phyloP scores from a whole-genome alignment of 163 green algal genomes.

The Picocystis sp. region DNA sequence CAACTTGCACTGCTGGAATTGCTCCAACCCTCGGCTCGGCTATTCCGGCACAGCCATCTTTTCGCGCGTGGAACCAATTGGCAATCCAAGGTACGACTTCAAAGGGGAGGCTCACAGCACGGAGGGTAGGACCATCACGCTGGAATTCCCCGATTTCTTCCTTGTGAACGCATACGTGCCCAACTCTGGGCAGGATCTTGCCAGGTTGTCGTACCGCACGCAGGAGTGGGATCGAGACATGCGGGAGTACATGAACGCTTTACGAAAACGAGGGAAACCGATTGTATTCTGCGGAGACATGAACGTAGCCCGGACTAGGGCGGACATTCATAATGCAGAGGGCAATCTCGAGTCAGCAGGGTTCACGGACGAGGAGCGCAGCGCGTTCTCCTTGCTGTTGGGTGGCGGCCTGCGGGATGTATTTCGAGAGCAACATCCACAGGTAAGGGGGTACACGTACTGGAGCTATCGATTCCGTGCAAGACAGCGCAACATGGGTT shows the following conservation, averaged over 20 bases:
- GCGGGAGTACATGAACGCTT: conserved; percentile 11
- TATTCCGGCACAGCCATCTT: conserved; percentile 18
- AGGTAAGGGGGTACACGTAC: conserved; percentile 33
- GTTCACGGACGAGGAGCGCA: too few relatives aligned
- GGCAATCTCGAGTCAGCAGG: too few relatives aligned
- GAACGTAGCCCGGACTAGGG: conserved; percentile 34
- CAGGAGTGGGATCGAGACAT: conserved; percentile 18
- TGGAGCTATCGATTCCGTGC: conserved; percentile 26
- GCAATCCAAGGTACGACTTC: conserved; percentile 11
- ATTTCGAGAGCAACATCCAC: conserved; percentile 40
- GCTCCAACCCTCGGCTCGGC: conserved; percentile 22
- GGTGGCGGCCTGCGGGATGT: conserved; percentile 30
- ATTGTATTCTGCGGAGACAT: conserved; percentile 37
- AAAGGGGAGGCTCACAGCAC: conserved; percentile 11
- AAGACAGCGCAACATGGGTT: conserved; percentile 36
- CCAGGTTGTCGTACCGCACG: conserved; percentile 8
- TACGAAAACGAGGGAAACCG: conserved; percentile 11
- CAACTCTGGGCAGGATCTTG: conserved; percentile 19
- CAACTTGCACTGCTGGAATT: conserved; percentile 43
- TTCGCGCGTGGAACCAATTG: conserved; percentile 13
- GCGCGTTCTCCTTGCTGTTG: too few relatives aligned
- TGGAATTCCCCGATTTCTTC: conserved; percentile 17
- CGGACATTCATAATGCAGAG: conserved; percentile 52
- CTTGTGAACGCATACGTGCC: conserved; percentile 17
- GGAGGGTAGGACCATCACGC: conserved; percentile 21